Evolutionary conservation across 352 stramenopile genomes (phyloP).

Genomic region (Phytophthora hybrid): DNA sequence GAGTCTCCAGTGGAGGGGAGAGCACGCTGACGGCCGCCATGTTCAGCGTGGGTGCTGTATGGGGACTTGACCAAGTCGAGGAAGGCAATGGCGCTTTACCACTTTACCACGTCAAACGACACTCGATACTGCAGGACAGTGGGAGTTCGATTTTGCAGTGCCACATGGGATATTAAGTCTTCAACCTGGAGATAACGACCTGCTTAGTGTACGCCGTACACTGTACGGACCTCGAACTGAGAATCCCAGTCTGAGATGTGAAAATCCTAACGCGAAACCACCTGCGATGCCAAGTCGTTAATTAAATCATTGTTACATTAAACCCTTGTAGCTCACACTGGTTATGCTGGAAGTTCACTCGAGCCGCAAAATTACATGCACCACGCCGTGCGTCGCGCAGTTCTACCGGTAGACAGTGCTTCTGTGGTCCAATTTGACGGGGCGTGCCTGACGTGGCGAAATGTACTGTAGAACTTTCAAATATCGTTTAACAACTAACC

Average conservation of each 20-base stretch:
- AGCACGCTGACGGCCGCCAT: neutral
- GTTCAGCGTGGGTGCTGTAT: neutral
- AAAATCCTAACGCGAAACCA: neutral
- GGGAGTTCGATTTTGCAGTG: neutral
- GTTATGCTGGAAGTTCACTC: neutral
- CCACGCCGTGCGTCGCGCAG: no score
- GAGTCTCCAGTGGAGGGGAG: neutral
- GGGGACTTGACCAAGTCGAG: neutral
- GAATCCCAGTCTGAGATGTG: neutral
- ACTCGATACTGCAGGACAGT: neutral
- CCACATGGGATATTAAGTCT: neutral
- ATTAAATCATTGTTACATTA: neutral
- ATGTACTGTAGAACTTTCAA: neutral
- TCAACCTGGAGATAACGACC: slow-evolving; percentile 13
- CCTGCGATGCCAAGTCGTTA: neutral
- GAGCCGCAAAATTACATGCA: neutral
- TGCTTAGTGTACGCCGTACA: neutral
- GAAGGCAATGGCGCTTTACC: neutral
- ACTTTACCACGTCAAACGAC: slow-evolving; percentile 13
- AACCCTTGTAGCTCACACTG: neutral
- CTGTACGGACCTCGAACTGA: neutral
- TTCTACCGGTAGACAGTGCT: neutral
- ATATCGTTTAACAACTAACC: neutral
- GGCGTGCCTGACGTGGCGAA: neutral
- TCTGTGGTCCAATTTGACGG: neutral